Evolutionary conservation across 192 early-diverging fungal genomes (phyloP).

Genomic region (Jimgerdemannia lactiflua): DNA sequence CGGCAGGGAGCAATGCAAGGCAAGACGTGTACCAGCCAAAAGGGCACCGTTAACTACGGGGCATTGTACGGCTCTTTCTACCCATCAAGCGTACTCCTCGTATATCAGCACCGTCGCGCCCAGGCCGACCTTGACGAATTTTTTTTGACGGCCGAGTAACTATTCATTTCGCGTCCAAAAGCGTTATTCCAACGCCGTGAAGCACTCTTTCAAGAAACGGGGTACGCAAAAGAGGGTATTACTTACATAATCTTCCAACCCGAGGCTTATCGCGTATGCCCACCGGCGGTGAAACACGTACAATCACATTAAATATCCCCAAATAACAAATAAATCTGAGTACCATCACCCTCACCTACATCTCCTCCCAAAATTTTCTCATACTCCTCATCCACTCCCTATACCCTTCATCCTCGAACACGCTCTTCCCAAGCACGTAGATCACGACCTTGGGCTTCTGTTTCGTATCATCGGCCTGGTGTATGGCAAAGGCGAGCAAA

Average conservation of each 20-base stretch:
- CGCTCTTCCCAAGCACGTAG: conserved; percentile 64
- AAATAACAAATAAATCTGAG: neutral
- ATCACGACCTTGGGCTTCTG: conserved; percentile 49
- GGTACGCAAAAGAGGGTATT: neutral
- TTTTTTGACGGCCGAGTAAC: conserved; percentile 86
- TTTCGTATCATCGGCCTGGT: conserved; percentile 21
- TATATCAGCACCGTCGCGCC: conserved; percentile 81
- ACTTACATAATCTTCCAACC: conserved; percentile 77
- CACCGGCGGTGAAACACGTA: conserved; percentile 81
- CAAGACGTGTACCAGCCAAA: too few species aligned
- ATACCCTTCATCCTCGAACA: conserved; percentile 64
- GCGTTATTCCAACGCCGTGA: too few species aligned
- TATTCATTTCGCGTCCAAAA: conserved; percentile 13
- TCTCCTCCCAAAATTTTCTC: conserved; percentile 54
- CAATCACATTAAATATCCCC: conserved; percentile 12
- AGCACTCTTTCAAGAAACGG: too few species aligned
- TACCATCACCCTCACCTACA: conserved; percentile 36
- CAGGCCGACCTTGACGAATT: conserved; percentile 67
- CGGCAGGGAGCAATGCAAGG: too few species aligned
- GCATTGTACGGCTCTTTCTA: too few species aligned
- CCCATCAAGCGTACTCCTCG: conserved; percentile 46
- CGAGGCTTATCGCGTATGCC: conserved; percentile 74
- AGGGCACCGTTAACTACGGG: too few species aligned
- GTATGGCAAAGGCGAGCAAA: conserved; percentile 40
- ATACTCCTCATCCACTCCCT: conserved; percentile 61